Conservation (phyloP, 768 basidiomycete species). For the Termitomyces sp. region DNA sequence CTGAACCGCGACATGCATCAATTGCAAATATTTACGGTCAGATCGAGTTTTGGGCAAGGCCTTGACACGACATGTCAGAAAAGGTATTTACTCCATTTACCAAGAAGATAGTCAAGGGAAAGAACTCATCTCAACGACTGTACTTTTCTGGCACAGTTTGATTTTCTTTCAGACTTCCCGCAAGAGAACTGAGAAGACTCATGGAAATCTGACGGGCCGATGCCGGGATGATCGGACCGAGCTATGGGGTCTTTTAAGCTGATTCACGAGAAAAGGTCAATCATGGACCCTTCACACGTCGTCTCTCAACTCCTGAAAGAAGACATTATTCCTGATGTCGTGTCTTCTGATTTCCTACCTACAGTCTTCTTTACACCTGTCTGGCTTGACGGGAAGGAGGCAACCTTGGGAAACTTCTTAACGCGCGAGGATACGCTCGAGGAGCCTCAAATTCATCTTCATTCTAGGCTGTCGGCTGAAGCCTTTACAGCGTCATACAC, state of each 20-base stretch:
- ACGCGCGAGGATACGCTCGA: slow-evolving; percentile 31
- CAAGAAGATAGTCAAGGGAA: background rate
- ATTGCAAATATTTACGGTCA: background rate
- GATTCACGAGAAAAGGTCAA: background rate
- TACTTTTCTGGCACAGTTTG: too few species aligned
- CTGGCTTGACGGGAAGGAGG: slow-evolving; percentile 36
- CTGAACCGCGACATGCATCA: background rate
- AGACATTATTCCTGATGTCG: slow-evolving; percentile 41
- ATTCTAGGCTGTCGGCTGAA: slow-evolving; percentile 31
- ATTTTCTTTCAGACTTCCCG: too few species aligned
- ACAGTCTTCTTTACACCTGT: slow-evolving; percentile 38
- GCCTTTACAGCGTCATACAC: slow-evolving; percentile 32
- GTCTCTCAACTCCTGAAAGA: slow-evolving; percentile 27
- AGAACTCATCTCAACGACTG: too few species aligned
- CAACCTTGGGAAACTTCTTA: slow-evolving; percentile 24
- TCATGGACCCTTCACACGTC: slow-evolving; percentile 17
- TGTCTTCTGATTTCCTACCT: slow-evolving; percentile 32
- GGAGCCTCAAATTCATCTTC: slow-evolving; percentile 45
- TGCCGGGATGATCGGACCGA: background rate
- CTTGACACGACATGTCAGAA: background rate
- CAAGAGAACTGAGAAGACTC: too few species aligned
- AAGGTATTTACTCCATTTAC: background rate
- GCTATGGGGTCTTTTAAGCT: background rate
- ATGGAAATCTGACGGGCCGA: background rate
- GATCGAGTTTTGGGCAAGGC: background rate